Base-by-base conservation (phyloP, 2,329 filamentous ascomycete species). In the Epicoccum sorghinum region DNA sequence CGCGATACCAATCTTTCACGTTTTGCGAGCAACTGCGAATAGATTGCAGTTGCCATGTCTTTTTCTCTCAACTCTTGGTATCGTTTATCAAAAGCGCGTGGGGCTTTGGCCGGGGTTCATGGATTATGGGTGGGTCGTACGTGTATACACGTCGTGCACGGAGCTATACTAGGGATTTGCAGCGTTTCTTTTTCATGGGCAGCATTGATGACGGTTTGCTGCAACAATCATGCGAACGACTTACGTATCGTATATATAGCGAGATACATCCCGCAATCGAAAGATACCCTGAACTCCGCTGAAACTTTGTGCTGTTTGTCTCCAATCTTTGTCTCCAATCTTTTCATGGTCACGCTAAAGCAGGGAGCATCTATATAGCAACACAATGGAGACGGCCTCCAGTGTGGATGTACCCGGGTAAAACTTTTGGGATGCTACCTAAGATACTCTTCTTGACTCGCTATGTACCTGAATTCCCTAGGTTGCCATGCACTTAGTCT, bases 1-100 rank as follows among this genome's bases (percentile, higher is more conserved):
- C 67, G 67, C 67, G 66, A 69, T 57, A 50, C 54, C 39, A 51
- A 35, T 46, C 59, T 47, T 58, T 53, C 50, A 53, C 41, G 47
- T 55, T 52, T 46, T 52, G 48, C 56, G 47, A 42, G 46, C 52
- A 59, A 41, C 55, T 47, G 57, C 61, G 56, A 43, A 55, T 43
- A 44, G 42, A 57, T 9, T 55, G 60, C 54, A 52, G 58, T 36
- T 59, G 55, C 43, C 42, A 51, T 45, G 54, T 37, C 41, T 54
- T 43, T 45, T 51, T 54, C 38, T 59, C 51, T 60, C 46, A 45
- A 52, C 48, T 57, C 39, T 50, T 36, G 42, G 56, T 53, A 62
- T 59, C 43, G 29, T 57, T 58, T 47, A 55, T 44, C 46, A 61
- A 64, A 61, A 62, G 60, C 58, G 51, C 57, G 44, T 52, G 37